Base-by-base conservation (phyloP, 140 eudicot species). In the Oenanthe javanica region DNA sequence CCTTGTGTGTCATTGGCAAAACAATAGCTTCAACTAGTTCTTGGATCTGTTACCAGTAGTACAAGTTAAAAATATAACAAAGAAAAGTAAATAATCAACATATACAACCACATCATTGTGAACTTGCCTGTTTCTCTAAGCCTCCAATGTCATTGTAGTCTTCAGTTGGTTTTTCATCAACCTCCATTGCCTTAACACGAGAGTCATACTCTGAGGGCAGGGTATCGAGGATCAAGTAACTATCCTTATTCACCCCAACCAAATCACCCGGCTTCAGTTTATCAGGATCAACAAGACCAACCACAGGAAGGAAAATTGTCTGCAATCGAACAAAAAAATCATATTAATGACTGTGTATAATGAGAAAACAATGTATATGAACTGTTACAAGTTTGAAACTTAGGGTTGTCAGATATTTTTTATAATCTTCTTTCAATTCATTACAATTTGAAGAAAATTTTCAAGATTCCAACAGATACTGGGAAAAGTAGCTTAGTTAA, bases 151-250 rank as follows among this genome's bases (percentile, higher is more conserved):
- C 98, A 83, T 89, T 92, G 81, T 94, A 94, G 82, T 94, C 97
- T 88, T 94, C 98, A 63, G 98, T 92, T 78, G 98, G 98, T 84
- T 94, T 94, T 84, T 94, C 98, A 82, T 94, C 98, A 80, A 94
- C 98, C 81, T 94, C 97, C 98, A 94, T 94, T 61, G 98, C 98
- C 88, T 94, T 94, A 14, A 94, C 98, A 80, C 97, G 89, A 40
- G 98, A 94, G 79, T 94, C 98, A 84, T 92, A 94, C 83, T 94
- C 97, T 19, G 96, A 94, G 42, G 98, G 98, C 63, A 94, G 77
- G 13, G 98, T 92, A 82, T 94, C 98, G 73, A 94, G 82, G 77
- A 94, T 92, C 83, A 94, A 84, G 85, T 94, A 94, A 87, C 98
- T 94, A 83, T 94, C 98, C 72, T 94, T 94, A 87, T 94, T 94